Base-by-base conservation (phyloP, 257 asterid genomes). In the Petunia secreta region DNA sequence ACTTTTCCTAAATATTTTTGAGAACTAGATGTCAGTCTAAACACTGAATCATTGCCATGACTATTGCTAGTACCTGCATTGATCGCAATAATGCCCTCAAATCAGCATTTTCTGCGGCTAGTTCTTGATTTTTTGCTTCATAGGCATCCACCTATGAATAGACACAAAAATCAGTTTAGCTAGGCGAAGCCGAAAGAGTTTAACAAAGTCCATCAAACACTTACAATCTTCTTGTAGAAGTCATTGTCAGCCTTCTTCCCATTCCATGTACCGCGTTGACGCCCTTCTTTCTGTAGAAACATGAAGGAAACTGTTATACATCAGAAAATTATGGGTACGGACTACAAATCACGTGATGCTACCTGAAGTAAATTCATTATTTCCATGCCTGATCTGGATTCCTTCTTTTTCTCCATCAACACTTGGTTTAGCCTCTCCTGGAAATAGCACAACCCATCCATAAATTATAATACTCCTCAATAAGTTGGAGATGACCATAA, bases 211-310 rank as follows among this genome's bases (percentile, higher is more conserved):
- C 80, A 77, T 67, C 68, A 67, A 76, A 25, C 65, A 83, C 98
- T 84, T 83, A 96, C 98, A 86, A 96, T 94, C 87, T 91, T 94
- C 81, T 96, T 96, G 81, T 96, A 91, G 85, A 96, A 96, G 85
- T 96, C 99, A 79, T 80, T 89, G 82, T 96, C 99, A 75, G 97
- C 86, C 85, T 96, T 94, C 88, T 94, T 96, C 52, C 90, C 93
- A 67, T 87, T 94, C 99, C 99, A 95, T 64, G 98, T 96, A 82
- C 99, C 99, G 67, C 99, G 97, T 82, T 94, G 98, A 81, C 97
- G 87, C 87, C 98, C 98, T 88, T 96, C 99, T 94, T 96, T 96
- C 99, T 94, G 75, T 89, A 67, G 80, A 59, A 78, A 86, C 41
- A 81, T 58, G 71, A 67, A 48, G n/a, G 78, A 63, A 60, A 66